Conservation (phyloP, 768 basidiomycete species). For the Paxillus rubicundulus region DNA sequence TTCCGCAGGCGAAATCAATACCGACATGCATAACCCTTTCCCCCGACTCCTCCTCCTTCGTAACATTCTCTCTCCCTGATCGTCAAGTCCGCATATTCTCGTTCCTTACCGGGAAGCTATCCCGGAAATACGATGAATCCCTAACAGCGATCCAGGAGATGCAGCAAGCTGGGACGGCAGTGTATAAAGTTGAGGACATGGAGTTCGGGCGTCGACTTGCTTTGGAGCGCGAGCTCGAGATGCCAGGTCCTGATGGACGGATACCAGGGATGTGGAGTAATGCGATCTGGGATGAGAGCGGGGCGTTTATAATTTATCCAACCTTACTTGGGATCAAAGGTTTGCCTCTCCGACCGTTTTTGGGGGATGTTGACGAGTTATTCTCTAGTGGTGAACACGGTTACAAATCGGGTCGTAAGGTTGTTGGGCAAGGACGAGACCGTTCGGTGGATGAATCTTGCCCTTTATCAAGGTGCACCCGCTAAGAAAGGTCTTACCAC, state of each 20-base stretch:
- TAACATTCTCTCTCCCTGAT: conserved; percentile 90
- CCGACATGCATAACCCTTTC: conserved; percentile 92
- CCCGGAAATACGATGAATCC: conserved; percentile 93
- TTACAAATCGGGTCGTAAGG: conserved; percentile 88
- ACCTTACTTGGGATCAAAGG: conserved; percentile 95
- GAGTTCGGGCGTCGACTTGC: conserved; percentile 98
- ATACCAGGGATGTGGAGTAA: conserved; percentile 80
- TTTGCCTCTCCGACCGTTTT: conserved; percentile 30
- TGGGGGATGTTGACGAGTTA: background rate
- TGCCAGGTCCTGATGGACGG: conserved; percentile 70
- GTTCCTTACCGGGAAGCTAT: conserved; percentile 85
- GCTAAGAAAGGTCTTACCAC: conserved; percentile 84
- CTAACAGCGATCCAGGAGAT: conserved; percentile 92
- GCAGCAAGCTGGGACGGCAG: conserved; percentile 96
- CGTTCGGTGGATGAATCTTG: conserved; percentile 83
- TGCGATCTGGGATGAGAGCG: conserved; percentile 97
- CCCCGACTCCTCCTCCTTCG: conserved; percentile 85
- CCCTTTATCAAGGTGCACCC: conserved; percentile 92
- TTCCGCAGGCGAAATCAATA: conserved; percentile 74
- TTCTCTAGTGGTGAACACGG: conserved; percentile 80
- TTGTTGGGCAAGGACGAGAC: conserved; percentile 93
- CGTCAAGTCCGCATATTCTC: conserved; percentile 93
- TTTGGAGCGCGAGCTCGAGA: conserved; percentile 85
- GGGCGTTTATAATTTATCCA: conserved; percentile 91
- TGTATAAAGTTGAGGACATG: conserved; percentile 96